phyloP scores from a whole-genome alignment of 2,329 filamentous ascomycete species.

The Fusarium sp. region DNA sequence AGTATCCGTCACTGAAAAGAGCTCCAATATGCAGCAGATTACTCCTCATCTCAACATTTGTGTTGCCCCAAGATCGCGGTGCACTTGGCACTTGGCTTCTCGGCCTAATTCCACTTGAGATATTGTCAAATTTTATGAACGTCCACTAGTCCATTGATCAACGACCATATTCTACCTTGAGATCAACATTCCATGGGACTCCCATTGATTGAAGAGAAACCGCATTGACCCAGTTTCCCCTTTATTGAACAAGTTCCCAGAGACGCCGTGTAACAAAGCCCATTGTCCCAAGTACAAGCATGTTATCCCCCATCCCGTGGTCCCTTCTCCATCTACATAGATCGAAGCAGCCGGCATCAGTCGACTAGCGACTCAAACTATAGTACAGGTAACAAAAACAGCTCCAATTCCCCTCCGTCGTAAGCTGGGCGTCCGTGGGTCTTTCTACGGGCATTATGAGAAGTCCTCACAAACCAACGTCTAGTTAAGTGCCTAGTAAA shows the following conservation, averaged over 20 bases:
- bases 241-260: conserved; percentile 6
- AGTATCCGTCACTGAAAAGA: conserved; percentile 1
- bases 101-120: conserved; percentile 12
- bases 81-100: conserved; percentile 7
- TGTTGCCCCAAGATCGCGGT: conserved; percentile 4
- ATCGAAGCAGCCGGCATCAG: not conserved
- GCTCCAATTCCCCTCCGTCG: no score
- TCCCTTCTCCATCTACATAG: conserved; percentile 7
- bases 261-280: conserved; percentile 16
- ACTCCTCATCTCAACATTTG: conserved; percentile 9
- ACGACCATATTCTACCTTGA: not conserved
- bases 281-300: conserved; percentile 13
- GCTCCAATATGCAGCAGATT: conserved; percentile 19
- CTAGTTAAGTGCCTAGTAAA: not conserved
- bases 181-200: conserved; percentile 5
- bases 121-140: conserved; percentile 1
- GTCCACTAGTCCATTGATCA: conserved; percentile 9
- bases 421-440: not conserved
- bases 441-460: not conserved
- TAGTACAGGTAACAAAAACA: conserved; percentile 11
- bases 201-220: conserved; percentile 1
- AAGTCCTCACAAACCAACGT: not conserved
- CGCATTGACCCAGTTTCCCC: conserved; percentile 5
- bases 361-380: not conserved
- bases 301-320: conserved; percentile 4